phyloP scores from a whole-genome alignment of 2,329 filamentous ascomycete species.

The Septoria linicola region DNA sequence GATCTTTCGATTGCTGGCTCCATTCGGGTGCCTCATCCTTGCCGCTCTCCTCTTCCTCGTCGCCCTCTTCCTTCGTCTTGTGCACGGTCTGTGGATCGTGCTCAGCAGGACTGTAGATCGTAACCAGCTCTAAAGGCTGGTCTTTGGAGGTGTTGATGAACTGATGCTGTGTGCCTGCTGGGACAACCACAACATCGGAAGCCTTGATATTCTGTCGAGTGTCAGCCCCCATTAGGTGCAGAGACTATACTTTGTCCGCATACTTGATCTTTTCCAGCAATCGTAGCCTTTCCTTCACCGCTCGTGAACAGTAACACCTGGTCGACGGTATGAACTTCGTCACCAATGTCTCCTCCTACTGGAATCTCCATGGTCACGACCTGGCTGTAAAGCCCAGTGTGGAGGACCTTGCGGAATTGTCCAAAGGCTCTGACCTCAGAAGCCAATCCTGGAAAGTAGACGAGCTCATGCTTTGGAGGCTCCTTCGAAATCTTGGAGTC shows the following conservation, averaged over 20 bases:
- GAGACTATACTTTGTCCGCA: not conserved
- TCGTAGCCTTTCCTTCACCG: slow-evolving; percentile 57
- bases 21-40: slow-evolving; percentile 62
- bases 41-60: slow-evolving; percentile 61
- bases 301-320: slow-evolving; percentile 65
- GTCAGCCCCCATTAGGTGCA: slow-evolving; percentile 21
- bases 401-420: slow-evolving; percentile 62
- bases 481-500: slow-evolving; percentile 35
- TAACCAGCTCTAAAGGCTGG: slow-evolving; percentile 60
- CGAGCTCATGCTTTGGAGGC: slow-evolving; percentile 52
- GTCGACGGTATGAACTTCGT: slow-evolving; percentile 65
- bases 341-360: slow-evolving; percentile 63
- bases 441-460: slow-evolving; percentile 59
- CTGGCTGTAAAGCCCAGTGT: slow-evolving; percentile 63
- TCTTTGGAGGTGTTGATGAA: slow-evolving; percentile 61
- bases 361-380: slow-evolving; percentile 65
- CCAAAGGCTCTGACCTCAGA: slow-evolving; percentile 55
- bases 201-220: slow-evolving; percentile 48
- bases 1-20: slow-evolving; percentile 56
- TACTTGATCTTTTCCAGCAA: slow-evolving; percentile 58
- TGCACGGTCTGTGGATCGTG: slow-evolving; percentile 61
- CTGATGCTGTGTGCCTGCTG: slow-evolving; percentile 65
- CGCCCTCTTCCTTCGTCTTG: slow-evolving; percentile 62
- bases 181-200: slow-evolving; percentile 60
- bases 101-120: slow-evolving; percentile 63